Evolutionary conservation across 768 basidiomycete genomes (phyloP), one percentile per base, ranked within the genome.

Genomic region (Agaricus subrufescens): DNA sequence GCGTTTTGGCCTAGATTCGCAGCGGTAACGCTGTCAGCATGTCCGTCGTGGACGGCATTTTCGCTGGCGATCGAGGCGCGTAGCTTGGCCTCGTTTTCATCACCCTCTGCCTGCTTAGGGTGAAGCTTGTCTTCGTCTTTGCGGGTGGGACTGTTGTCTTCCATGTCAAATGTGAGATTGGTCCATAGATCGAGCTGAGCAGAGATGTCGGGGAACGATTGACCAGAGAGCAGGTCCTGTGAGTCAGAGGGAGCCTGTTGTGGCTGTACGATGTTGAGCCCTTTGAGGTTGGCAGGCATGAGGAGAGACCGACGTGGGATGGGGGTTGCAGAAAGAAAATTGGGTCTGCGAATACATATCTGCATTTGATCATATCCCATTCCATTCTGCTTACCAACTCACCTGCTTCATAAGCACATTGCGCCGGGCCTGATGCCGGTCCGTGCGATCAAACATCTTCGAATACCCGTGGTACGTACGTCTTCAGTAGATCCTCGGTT

Each of bases 111-210:
- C 40, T 64, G 45, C 49, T 69, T 70, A 57, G 64, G 67, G 49
- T 70, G 71, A 56, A 71, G 75, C 27, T 73, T 67, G 23, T 69
- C 65, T 29, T 70, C 65, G 44, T 73, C 70, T 56, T 66, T 64
- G 42, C 67, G 68, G n/a, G 63, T 38, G 37, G 60, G 63, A 44
- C 77, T 62, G n/a, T 83, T 71, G 19, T 91, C 91, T 63, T 91
- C 89, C 0, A 82, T 83, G 57, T 91, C 84, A 66, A 94, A 94
- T 7, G 84, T 71, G 54, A 93, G 76, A 69, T 89, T 85, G 12
- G 89, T 87, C 92, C 92, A 94, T 52, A 94, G 75, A 67, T 87
- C 86, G 52, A 91, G 84, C 67, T 89, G 89, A 0, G 89, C 85
- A 19, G 78, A 76, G 53, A 92, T 76, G 71, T 93, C 91, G 10